These are phyloP conservation scores for Phytopythium montanum DNA, from an alignment of 352 stramenopile genomes.

Conservation along the genomic window DNA sequence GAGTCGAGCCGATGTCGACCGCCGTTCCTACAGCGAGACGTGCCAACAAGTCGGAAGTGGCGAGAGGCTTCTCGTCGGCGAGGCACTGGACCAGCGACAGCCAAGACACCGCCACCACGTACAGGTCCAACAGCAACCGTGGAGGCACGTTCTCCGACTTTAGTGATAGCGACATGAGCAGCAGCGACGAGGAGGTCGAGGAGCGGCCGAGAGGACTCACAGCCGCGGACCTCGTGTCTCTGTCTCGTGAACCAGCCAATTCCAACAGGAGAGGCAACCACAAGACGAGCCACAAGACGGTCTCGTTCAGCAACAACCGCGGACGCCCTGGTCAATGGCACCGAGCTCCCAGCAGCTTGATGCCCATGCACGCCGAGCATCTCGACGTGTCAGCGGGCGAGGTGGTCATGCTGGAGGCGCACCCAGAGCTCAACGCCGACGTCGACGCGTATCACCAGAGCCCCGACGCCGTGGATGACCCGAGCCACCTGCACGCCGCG, in stretches of 20 bases:
- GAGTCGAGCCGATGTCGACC: background rate
- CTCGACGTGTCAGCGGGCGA: background rate
- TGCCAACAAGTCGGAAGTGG: background rate
- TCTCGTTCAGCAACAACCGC: background rate
- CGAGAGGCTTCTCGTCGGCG: conserved; percentile 7
- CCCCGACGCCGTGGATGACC: conserved; percentile 19
- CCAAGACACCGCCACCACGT: background rate
- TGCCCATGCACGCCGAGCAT: conserved; percentile 1
- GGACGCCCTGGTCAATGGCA: background rate
- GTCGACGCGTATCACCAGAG: conserved; percentile 15
- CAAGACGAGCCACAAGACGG: background rate
- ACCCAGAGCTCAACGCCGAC: conserved; percentile 9
- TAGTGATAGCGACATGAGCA: conserved; percentile 4
- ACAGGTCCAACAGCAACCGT: background rate
- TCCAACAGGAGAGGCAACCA: background rate
- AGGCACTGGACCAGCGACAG: background rate
- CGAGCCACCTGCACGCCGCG: conserved; percentile 9
- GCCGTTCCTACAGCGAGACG: background rate
- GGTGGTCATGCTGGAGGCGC: conserved; percentile 2
- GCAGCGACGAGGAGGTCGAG: background rate
- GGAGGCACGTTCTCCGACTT: conserved; percentile 1
- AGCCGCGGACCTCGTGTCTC: background rate
- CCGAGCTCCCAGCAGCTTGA: background rate
- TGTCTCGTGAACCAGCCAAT: conserved; percentile 4
- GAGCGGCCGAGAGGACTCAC: background rate